These are phyloP conservation scores for Yamadazyma sp. DNA, from an alignment of 805 yeast species.

Conservation along the genomic window DNA sequence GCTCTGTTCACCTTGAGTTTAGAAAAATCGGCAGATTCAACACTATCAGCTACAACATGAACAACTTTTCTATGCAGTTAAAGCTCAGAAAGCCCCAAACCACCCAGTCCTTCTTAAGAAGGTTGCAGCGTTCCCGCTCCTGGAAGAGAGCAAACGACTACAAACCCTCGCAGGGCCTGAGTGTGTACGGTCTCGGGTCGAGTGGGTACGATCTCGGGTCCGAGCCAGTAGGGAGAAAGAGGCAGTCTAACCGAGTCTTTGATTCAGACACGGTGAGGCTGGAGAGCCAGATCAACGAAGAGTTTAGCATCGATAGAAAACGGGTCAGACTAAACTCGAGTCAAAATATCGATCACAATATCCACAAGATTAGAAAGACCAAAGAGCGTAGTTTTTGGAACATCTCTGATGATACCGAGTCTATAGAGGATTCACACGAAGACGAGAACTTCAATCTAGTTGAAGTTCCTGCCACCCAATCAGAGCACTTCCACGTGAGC, in stretches of 20 bases:
- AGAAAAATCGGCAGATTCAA: slow-evolving; percentile 11
- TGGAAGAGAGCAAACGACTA: slow-evolving; percentile 1
- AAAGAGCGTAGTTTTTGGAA: slow-evolving; percentile 4
- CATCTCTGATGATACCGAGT: slow-evolving; percentile 4
- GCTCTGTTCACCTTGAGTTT: slow-evolving; percentile 5
- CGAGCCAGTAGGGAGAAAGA: slow-evolving; percentile 1
- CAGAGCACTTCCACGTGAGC: background rate
- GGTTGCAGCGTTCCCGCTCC: background rate
- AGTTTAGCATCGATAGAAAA: background rate
- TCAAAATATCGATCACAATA: background rate
- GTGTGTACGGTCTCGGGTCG: no score
- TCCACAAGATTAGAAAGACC: slow-evolving; percentile 2
- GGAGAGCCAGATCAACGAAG: no score
- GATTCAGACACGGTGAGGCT: background rate
- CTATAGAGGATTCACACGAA: slow-evolving; percentile 4
- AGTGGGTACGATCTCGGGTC: no score
- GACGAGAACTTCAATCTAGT: background rate
- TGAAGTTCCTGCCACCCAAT: slow-evolving; percentile 1
- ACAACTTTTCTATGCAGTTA: slow-evolving; percentile 8
- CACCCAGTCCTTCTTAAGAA: slow-evolving; percentile 5
- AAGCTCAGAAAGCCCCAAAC: slow-evolving; percentile 6
- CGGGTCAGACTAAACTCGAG: slow-evolving; percentile 3
- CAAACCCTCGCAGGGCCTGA: background rate
- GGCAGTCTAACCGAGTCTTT: background rate
- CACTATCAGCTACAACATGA: slow-evolving; percentile 10